Percentiles rank a stretch among this genome's conserved stretches.
Conservation (phyloP, 495 filamentous ascomycete genomes). For the Aspergillus funiculosus region DNA sequence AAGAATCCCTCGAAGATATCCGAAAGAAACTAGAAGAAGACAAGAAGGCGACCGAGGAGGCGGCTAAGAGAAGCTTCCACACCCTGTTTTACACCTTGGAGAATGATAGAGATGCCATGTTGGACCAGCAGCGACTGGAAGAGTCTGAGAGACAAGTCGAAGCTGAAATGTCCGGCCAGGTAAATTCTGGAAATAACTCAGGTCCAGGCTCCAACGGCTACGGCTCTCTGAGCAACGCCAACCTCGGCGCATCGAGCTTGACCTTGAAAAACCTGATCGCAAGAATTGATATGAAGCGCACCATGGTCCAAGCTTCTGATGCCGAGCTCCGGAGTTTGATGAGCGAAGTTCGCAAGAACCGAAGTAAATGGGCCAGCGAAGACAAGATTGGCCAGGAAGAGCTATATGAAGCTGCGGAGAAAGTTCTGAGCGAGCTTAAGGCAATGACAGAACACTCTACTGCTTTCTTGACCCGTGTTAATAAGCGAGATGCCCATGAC, state of each 20-base stretch:
- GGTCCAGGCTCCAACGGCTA: slow-evolving; percentile 54
- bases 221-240: slow-evolving; percentile 84
- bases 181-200: slow-evolving; percentile 40
- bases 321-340: slow-evolving; percentile 85
- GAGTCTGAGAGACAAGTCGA: slow-evolving; percentile 94
- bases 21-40: slow-evolving; percentile 91
- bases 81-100: slow-evolving; percentile 92
- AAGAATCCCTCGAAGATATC: slow-evolving; percentile 71
- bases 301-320: slow-evolving; percentile 83
- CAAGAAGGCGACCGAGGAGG: slow-evolving; percentile 87
- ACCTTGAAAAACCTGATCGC: slow-evolving; percentile 95
- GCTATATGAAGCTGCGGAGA: slow-evolving; percentile 92
- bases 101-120: slow-evolving; percentile 90
- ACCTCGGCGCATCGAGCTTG: slow-evolving; percentile 93
- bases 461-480: slow-evolving; percentile 86
- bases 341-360: slow-evolving; percentile 93
- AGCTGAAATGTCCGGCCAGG: slow-evolving; percentile 78
- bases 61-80: slow-evolving; percentile 81
- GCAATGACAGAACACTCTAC: slow-evolving; percentile 94
- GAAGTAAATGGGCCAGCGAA: slow-evolving; percentile 98
- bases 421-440: slow-evolving; percentile 92
- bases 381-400: slow-evolving; percentile 97
- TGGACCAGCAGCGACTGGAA: slow-evolving; percentile 94
- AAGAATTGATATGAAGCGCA: slow-evolving; percentile 85
- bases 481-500: slow-evolving; percentile 94